Conservation (phyloP, 345 rosid genomes). For the Trapa incisa region DNA sequence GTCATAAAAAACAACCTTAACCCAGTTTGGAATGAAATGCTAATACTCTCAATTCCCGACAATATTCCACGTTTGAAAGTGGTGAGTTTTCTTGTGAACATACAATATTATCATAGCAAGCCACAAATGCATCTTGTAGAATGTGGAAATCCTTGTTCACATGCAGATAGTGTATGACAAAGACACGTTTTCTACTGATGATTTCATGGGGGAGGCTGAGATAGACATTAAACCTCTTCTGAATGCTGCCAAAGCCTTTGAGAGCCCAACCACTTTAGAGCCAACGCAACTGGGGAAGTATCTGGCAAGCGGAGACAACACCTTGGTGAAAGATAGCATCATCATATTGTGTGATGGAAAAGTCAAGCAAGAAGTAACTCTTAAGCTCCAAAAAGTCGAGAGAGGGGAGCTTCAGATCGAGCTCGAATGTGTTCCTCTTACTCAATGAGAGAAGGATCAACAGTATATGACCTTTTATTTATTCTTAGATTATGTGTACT, state of each 20-base stretch:
- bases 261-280: conserved; percentile 38
- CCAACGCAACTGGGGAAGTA: conserved; percentile 55
- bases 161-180: conserved; percentile 79
- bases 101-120: not conserved
- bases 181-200: conserved; percentile 73
- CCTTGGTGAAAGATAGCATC: conserved; percentile 48
- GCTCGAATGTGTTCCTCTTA: conserved; percentile 87
- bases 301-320: conserved; percentile 54
- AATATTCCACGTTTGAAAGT: conserved; percentile 78
- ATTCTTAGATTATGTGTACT: not conserved
- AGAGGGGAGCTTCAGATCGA: conserved; percentile 77
- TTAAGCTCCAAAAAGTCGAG: conserved; percentile 77
- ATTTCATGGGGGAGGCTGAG: conserved; percentile 98
- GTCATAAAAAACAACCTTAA: conserved; percentile 92
- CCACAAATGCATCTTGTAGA: not conserved
- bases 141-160: not conserved
- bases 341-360: conserved; percentile 55
- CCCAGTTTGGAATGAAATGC: conserved; percentile 95
- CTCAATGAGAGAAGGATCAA: conserved; percentile 31
- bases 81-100: conserved; percentile 28
- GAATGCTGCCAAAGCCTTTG: conserved; percentile 66
- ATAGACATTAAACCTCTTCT: conserved; percentile 92
- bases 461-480: not conserved
- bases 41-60: conserved; percentile 92
- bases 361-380: conserved; percentile 67